Evolutionary conservation across 768 basidiomycete species (phyloP).

Genomic region (Mycena alexandri): DNA sequence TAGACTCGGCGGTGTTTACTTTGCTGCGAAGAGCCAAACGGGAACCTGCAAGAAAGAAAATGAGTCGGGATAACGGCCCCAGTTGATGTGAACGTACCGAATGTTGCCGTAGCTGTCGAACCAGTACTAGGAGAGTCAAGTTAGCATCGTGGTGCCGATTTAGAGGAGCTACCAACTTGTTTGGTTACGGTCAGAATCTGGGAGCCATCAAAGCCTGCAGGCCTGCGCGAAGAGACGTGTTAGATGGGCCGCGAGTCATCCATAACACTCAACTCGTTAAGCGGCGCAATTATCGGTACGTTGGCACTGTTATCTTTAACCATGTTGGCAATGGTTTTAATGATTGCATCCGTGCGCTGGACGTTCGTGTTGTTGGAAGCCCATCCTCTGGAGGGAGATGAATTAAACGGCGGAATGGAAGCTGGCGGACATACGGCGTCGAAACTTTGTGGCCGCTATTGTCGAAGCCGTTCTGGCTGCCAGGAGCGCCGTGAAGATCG

Average conservation of each 20-base stretch:
- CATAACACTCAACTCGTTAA: constrained; percentile 74
- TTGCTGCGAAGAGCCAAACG: constrained; percentile 53
- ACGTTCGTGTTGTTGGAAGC: constrained; percentile 76
- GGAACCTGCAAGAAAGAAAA: constrained; percentile 36
- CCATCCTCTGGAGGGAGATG: constrained; percentile 62
- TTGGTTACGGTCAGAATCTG: constrained; percentile 62
- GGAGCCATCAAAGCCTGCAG: constrained; percentile 74
- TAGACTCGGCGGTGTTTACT: constrained; percentile 46
- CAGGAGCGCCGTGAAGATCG: constrained; percentile 84
- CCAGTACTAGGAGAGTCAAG: constrained; percentile 68
- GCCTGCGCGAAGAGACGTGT: constrained; percentile 56
- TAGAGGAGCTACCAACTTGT: constrained; percentile 48
- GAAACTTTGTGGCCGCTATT: constrained; percentile 79
- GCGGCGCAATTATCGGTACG: constrained; percentile 77
- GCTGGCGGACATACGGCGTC: constrained; percentile 60
- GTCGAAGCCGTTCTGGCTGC: constrained; percentile 89
- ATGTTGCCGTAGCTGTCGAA: constrained; percentile 81
- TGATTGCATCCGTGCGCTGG: constrained; percentile 73
- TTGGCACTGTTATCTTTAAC: constrained; percentile 66
- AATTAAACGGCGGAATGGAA: constrained; percentile 18
- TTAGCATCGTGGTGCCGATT: background rate
- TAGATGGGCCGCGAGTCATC: background rate
- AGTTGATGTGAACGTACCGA: constrained; percentile 56
- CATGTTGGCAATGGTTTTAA: constrained; percentile 71
- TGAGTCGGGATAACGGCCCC: background rate